Conservation (phyloP, 371 early-diverging fungal species). For the Thermomucor indicae-seudaticae region DNA sequence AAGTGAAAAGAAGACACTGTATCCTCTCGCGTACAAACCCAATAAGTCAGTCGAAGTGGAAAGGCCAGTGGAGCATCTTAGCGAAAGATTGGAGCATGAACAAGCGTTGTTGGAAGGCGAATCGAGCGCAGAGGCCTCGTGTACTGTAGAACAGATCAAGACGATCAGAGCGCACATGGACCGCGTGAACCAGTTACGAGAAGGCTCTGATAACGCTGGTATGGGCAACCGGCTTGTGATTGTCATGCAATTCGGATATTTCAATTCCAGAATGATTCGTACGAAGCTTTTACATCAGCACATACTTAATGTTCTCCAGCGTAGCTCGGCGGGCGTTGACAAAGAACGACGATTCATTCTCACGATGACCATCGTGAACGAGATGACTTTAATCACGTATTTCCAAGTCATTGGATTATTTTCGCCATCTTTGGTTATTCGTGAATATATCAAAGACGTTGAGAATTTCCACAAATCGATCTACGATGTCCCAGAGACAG, state of each 20-base stretch:
- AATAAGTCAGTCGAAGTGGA: no score
- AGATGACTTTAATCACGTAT: conserved; percentile 12
- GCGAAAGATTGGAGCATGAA: conserved; percentile 22
- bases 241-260: conserved; percentile 42
- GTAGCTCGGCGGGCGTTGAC: conserved; percentile 9
- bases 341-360: conserved; percentile 7
- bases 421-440: background rate
- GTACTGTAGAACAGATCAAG: conserved; percentile 3
- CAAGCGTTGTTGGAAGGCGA: background rate
- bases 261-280: conserved; percentile 37
- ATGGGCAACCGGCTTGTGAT: conserved; percentile 22
- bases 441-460: conserved; percentile 9
- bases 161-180: conserved; percentile 4
- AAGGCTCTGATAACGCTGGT: background rate
- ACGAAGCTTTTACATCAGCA: conserved; percentile 36
- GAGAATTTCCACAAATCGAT: background rate
- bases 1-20: no score
- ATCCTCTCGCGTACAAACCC: no score
- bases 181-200: background rate
- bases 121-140: conserved; percentile 2
- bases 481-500: conserved; percentile 10
- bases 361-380: conserved; percentile 5
- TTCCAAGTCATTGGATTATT: conserved; percentile 22
- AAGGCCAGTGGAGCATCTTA: conserved; percentile 25
- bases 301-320: conserved; percentile 16